These are phyloP conservation scores for Thermothelomyces thermophilus DNA, from an alignment of 2,329 filamentous ascomycete genomes.

Conservation along the genomic window DNA sequence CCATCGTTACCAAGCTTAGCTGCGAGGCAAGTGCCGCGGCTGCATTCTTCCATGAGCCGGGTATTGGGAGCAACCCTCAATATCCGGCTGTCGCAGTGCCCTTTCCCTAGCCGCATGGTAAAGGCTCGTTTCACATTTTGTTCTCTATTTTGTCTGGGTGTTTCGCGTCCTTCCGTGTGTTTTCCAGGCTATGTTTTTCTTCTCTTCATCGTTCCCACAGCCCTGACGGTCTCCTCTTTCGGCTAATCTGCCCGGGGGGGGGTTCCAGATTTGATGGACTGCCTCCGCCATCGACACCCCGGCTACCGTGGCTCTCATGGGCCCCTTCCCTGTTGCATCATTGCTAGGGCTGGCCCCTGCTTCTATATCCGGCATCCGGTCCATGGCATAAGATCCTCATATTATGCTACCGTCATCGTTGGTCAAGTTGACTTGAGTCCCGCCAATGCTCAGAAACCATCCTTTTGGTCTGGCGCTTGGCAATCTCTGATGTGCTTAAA, in stretches of 20 bases:
- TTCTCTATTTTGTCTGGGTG: slow-evolving; percentile 33
- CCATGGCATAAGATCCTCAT: slow-evolving; percentile 54
- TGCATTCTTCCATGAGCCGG: slow-evolving; percentile 17
- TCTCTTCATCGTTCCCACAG: slow-evolving; percentile 18
- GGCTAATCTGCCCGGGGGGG: slow-evolving; percentile 28
- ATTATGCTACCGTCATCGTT: slow-evolving; percentile 50
- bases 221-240: slow-evolving; percentile 23
- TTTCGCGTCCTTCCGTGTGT: slow-evolving; percentile 37
- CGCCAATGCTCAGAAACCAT: slow-evolving; percentile 40
- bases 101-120: slow-evolving; percentile 38
- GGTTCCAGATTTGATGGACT: slow-evolving; percentile 29
- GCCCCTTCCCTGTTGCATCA: slow-evolving; percentile 33
- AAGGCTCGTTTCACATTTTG: slow-evolving; percentile 39
- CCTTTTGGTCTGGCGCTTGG: slow-evolving; percentile 41
- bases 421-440: slow-evolving; percentile 39
- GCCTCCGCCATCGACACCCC: slow-evolving; percentile 29
- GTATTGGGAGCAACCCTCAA: slow-evolving; percentile 22
- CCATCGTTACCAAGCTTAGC: slow-evolving; percentile 20
- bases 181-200: slow-evolving; percentile 32
- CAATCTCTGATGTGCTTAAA: slow-evolving; percentile 44
- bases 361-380: slow-evolving; percentile 47
- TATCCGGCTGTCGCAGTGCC: slow-evolving; percentile 35
- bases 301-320: slow-evolving; percentile 31
- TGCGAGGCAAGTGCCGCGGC: slow-evolving; percentile 24
- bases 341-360: slow-evolving; percentile 37